These are phyloP conservation scores for Millerago galiae DNA, from an alignment of 805 yeast species.

Conservation along the genomic window DNA sequence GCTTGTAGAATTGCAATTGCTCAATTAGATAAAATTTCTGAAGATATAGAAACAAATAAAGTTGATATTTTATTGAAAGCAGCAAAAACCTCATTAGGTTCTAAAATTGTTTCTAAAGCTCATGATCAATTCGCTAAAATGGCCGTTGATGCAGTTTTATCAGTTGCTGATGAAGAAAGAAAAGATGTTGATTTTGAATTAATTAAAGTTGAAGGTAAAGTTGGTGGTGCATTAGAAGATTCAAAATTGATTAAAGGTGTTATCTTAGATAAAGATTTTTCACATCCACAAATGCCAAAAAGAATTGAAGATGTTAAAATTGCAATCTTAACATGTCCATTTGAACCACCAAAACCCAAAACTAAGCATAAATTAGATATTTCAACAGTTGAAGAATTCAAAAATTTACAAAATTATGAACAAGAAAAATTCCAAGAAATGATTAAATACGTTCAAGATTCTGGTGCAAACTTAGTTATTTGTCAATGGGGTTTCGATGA, in stretches of 20 bases:
- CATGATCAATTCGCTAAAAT: conserved; percentile 92
- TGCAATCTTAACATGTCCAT: conserved; percentile 96
- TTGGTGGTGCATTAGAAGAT: conserved; percentile 90
- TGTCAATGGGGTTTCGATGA: conserved; percentile 99
- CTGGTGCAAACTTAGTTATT: conserved; percentile 94
- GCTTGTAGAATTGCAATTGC: conserved; percentile 88
- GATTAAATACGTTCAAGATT: conserved; percentile 77
- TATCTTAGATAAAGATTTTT: conserved; percentile 89
- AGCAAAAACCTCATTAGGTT: conserved; percentile 90
- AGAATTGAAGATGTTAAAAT: conserved; percentile 70
- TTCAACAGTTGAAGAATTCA: conserved; percentile 88
- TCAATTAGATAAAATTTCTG: conserved; percentile 71
- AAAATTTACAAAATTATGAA: conserved; percentile 86
- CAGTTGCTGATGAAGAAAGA: conserved; percentile 87
- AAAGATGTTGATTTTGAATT: conserved; percentile 96
- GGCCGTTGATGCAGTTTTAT: conserved; percentile 93
- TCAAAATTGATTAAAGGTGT: conserved; percentile 86
- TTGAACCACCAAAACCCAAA: conserved; percentile 99
- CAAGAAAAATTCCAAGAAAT: conserved; percentile 84
- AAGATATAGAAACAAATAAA: conserved; percentile 40
- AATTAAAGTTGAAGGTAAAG: conserved; percentile 91
- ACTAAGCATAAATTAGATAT: conserved; percentile 96
- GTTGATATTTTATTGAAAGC: conserved; percentile 67
- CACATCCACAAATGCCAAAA: conserved; percentile 98
- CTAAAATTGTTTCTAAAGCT: conserved; percentile 89